Percentiles rank a stretch among this genome's conserved stretches.
Evolutionary conservation across 1,284 basidiomycete species (phyloP).

Genomic region (Inonotus obliquus): DNA sequence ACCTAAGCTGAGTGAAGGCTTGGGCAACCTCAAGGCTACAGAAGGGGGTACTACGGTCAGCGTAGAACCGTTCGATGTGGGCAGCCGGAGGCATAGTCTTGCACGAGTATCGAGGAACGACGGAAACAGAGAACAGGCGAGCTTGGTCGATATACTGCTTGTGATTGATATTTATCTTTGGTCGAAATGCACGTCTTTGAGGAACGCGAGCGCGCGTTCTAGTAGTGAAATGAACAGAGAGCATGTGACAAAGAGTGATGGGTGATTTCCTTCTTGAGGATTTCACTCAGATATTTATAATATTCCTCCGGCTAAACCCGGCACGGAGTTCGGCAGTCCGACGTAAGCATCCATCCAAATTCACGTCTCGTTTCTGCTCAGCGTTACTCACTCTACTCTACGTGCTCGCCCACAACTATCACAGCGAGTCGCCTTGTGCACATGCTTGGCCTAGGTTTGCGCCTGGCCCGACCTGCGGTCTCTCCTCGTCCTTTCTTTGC

Average conservation of each 20-base stretch:
- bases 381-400: not conserved
- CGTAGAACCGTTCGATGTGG: slow-evolving; percentile 17
- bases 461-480: slow-evolving; percentile 6
- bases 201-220: not conserved
- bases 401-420: not conserved
- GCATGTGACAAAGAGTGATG: not conserved
- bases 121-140: not conserved
- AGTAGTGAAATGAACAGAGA: no score
- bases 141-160: not conserved
- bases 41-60: slow-evolving; percentile 16
- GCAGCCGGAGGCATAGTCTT: slow-evolving; percentile 12
- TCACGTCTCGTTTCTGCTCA: not conserved
- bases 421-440: not conserved
- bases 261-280: not conserved
- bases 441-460: slow-evolving; percentile 16
- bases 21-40: slow-evolving; percentile 16
- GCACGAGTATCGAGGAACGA: not conserved
- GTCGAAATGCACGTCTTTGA: not conserved
- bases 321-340: slow-evolving; percentile 1
- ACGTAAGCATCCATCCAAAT: not conserved
- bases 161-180: not conserved
- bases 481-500: not conserved
- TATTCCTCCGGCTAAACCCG: not conserved
- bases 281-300: not conserved
- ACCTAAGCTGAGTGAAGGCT: slow-evolving; percentile 18